These are phyloP conservation scores for Lentinula novae-zelandiae DNA, from an alignment of 1,284 basidiomycete genomes.

Conservation along the genomic window DNA sequence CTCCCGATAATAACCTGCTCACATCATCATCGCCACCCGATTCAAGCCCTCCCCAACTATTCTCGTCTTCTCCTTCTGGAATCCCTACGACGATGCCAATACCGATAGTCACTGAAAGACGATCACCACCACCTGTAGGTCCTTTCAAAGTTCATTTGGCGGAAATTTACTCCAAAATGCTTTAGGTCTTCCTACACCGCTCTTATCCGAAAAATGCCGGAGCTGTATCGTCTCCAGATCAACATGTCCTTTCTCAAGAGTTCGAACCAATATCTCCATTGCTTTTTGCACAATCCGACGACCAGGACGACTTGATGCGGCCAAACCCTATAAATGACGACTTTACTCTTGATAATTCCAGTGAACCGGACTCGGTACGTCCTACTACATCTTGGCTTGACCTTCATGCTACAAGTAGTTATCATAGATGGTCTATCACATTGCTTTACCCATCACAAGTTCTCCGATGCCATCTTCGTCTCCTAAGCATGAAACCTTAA, in stretches of 20 bases:
- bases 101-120: neutral
- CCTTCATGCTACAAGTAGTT: neutral
- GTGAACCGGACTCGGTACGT: slow-evolving; percentile 33
- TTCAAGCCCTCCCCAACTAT: slow-evolving; percentile 44
- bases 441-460: neutral
- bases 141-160: neutral
- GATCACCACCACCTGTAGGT: neutral
- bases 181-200: neutral
- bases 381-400: neutral
- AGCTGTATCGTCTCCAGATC: neutral
- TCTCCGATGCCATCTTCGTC: slow-evolving; percentile 7
- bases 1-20: neutral
- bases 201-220: neutral
- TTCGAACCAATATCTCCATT: neutral
- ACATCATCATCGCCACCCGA: slow-evolving; percentile 39
- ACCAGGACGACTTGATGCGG: neutral
- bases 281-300: neutral
- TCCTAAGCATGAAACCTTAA: neutral
- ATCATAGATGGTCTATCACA: neutral
- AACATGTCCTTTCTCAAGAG: neutral
- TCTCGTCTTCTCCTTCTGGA: slow-evolving; percentile 41
- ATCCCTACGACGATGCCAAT: neutral
- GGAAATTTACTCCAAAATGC: neutral
- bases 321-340: neutral
- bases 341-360: slow-evolving; percentile 14